These are phyloP conservation scores for Cystobasidiaceae sp. DNA, from an alignment of 1,284 basidiomycete genomes.

Conservation along the genomic window DNA sequence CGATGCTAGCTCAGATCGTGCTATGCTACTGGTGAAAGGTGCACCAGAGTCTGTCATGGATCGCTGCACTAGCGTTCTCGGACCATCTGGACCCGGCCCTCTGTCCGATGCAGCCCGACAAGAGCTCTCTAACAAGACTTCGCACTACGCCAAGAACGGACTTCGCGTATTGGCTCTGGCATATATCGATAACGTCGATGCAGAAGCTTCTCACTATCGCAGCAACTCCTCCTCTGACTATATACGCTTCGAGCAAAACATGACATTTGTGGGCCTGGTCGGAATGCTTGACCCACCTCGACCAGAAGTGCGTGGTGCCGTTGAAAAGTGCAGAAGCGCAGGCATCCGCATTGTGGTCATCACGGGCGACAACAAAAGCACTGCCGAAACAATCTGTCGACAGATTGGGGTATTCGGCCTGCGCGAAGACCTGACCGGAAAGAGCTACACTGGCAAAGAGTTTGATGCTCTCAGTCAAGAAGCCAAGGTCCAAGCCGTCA, in stretches of 20 bases:
- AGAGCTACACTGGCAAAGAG: conserved; percentile 91
- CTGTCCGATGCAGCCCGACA: conserved; percentile 60
- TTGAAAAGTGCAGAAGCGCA: conserved; percentile 83
- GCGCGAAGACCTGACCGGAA: conserved; percentile 58
- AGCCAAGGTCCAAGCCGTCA: conserved; percentile 78
- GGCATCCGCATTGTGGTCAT: conserved; percentile 96
- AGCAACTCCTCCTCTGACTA: conserved; percentile 75
- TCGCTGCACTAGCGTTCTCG: conserved; percentile 69
- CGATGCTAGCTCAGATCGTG: conserved; percentile 54
- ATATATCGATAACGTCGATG: conserved; percentile 70
- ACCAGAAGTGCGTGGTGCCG: conserved; percentile 80
- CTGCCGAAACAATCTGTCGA: conserved; percentile 93
- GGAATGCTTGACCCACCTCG: conserved; percentile 98
- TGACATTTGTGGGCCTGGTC: conserved; percentile 90
- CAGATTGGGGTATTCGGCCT: conserved; percentile 88
- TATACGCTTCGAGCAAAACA: conserved; percentile 76
- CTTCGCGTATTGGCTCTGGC: conserved; percentile 89
- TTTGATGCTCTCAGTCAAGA: conserved; percentile 73
- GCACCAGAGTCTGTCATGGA: conserved; percentile 93
- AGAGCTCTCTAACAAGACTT: conserved; percentile 58
- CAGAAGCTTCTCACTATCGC: conserved; percentile 71
- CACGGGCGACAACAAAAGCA: conserved; percentile 97
- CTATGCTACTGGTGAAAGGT: conserved; percentile 79
- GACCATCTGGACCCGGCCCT: conserved; percentile 61
- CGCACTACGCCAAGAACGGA: conserved; percentile 71